Conservation (phyloP, 345 rosid genomes). For the Citrus maxima region DNA sequence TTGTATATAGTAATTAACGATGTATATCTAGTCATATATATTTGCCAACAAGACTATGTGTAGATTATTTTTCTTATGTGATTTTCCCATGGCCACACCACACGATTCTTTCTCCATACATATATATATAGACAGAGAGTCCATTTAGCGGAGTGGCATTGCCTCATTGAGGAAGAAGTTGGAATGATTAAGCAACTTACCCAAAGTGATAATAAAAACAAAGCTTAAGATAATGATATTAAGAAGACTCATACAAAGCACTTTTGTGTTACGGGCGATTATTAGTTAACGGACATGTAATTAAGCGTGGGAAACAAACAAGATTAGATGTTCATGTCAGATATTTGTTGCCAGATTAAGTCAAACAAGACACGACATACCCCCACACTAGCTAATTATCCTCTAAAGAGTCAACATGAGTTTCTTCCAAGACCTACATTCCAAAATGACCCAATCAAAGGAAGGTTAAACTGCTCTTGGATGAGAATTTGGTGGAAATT, state of each 20-base stretch:
- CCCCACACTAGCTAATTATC: background rate
- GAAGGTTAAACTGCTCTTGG: slow-evolving; percentile 34
- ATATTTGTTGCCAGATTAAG: slow-evolving; percentile 1
- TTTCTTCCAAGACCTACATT: slow-evolving; percentile 26
- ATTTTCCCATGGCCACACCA: slow-evolving; percentile 7
- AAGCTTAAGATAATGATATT: background rate
- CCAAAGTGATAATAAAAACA: slow-evolving; percentile 20
- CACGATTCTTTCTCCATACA: background rate
- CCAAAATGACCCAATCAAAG: slow-evolving; percentile 16
- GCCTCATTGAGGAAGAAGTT: background rate
- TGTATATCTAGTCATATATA: background rate
- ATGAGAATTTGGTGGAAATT: slow-evolving; percentile 1
- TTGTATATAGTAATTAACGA: too few relatives aligned
- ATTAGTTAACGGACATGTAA: background rate
- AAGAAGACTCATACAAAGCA: background rate
- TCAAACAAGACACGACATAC: slow-evolving; percentile 17
- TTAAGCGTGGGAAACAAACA: slow-evolving; percentile 30
- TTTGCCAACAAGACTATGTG: background rate
- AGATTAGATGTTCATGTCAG: slow-evolving; percentile 17
- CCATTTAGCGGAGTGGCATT: background rate
- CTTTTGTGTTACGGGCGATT: background rate
- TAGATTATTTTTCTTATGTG: background rate
- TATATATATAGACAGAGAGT: background rate
- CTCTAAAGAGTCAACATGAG: slow-evolving; percentile 14
- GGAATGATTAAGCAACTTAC: slow-evolving; percentile 27